Base-by-base conservation (phyloP, 495 filamentous ascomycete genomes). In the Aspergillus incahuasiensis region DNA sequence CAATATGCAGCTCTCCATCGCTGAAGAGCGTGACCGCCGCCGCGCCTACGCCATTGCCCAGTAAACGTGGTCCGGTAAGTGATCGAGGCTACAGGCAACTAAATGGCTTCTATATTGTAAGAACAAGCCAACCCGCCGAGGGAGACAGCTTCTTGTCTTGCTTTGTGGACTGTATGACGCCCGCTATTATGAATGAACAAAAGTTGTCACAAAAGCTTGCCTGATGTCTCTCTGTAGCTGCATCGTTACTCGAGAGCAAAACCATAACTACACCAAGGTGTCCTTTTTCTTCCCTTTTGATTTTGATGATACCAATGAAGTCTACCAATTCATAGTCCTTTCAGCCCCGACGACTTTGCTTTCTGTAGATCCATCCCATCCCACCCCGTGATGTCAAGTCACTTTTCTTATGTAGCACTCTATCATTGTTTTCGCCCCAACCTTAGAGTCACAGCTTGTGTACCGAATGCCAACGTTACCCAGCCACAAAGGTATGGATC, bases 21-120 rank as follows among this genome's bases (percentile, higher is more conserved):
- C 92, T 60, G 92, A 97, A 83, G 92, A 96, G 89, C 84, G 92
- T 77, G 92, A 97, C 80, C 90, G 91, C 74, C 86, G 89, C 69
- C 89, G 94, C 70, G 91, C 92, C 55, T 75, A 83, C 61, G 77
- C 86, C 61, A 72, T 90, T 68, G 85, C 89, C 65, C 81, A 83
- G 69, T 84, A 82, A 73, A 65, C 65, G 58, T 70, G 51, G 57
- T 59, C 11, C 43, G 67, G 68, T 69, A 66, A 66, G 64, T 64
- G 61, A 45, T 58, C 55, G 57, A 54, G 57, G 57, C 48, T 39
- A 59, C 57, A 57, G 59, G 56, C 58, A 55, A 65, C 62, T 54
- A 63, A 63, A 70, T 53, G 18, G 47, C 55, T 55, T 62, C 64
- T 54, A 57, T 16, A 22, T n/a, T 34, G 52, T 34, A 35, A 41